Percentiles rank a stretch among this genome's conserved stretches.
Evolutionary conservation across 2,329 filamentous ascomycete genomes (phyloP).

Genomic region (Xylariaceae sp.): DNA sequence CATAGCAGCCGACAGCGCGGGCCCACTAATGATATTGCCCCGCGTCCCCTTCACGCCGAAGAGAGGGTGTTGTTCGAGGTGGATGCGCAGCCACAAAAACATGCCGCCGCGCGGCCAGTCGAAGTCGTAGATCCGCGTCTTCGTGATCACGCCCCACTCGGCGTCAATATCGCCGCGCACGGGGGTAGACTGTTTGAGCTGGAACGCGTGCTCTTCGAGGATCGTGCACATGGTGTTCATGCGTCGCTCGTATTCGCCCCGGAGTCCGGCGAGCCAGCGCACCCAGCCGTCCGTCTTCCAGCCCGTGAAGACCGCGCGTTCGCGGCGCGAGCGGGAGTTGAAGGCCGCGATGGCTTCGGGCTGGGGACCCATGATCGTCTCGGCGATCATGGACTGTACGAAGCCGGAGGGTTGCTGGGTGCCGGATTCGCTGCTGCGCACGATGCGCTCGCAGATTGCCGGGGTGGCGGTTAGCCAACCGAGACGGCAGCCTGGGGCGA

Average conservation of each 20-base stretch:
- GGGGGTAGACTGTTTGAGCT: slow-evolving; percentile 58
- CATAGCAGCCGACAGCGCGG: slow-evolving; percentile 57
- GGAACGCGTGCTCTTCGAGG: slow-evolving; percentile 62
- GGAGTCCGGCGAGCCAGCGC: slow-evolving; percentile 80
- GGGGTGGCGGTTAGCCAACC: slow-evolving; percentile 90
- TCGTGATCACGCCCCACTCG: slow-evolving; percentile 72
- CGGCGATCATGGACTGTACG: slow-evolving; percentile 75
- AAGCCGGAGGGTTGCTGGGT: slow-evolving; percentile 88
- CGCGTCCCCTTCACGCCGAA: slow-evolving; percentile 37
- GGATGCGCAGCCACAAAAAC: slow-evolving; percentile 79
- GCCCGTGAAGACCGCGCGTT: slow-evolving; percentile 46
- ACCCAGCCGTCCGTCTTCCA: slow-evolving; percentile 87
- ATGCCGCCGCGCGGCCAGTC: slow-evolving; percentile 80
- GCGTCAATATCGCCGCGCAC: slow-evolving; percentile 38
- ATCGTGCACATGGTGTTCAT: slow-evolving; percentile 74
- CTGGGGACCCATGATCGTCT: slow-evolving; percentile 69
- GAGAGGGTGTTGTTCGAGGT: slow-evolving; percentile 69
- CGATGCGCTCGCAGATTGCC: slow-evolving; percentile 65
- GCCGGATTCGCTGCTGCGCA: slow-evolving; percentile 67
- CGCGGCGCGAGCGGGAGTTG: slow-evolving; percentile 42
- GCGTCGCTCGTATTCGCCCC: slow-evolving; percentile 76
- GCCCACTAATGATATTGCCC: slow-evolving; percentile 44
- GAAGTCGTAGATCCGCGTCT: slow-evolving; percentile 69
- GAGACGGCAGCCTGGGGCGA: slow-evolving; percentile 82
- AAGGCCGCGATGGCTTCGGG: slow-evolving; percentile 41